Base-by-base conservation (phyloP, 495 filamentous ascomycete species). In the Talaromyces stipitatus region DNA sequence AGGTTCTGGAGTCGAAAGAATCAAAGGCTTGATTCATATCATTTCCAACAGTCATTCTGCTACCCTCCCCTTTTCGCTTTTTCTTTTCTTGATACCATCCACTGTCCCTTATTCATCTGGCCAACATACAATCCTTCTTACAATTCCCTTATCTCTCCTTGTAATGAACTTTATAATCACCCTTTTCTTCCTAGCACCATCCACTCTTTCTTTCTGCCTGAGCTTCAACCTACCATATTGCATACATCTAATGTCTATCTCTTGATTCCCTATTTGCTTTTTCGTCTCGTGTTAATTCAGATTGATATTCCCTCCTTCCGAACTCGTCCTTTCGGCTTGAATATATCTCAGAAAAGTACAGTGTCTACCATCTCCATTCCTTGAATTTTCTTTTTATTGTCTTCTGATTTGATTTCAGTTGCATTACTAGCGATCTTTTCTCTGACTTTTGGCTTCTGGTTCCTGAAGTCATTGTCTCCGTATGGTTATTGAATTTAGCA, bases 1-100 rank as follows among this genome's bases (percentile, higher is more conserved):
- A 75, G 60, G 74, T 76, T 11, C 68, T 77, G 24, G 73, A 77
- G 60, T 64, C 62, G 30, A 73, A 72, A 20, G 60, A 36, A 18
- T 48, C 9, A 3, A 50, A 57, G 22, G 46, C 33, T 47, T 57
- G 24, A 57, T 3, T n/a, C 3, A 8, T 18, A 18, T 2, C 26
- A 32, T 11, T 41, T 18, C 11, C 32, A 16, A 27, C 12, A 29
- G 11, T 3, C 43, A 24, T 11, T 51, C 16, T 33, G 28, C 26
- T 54, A 29, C 18, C 12, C 22, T 46, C 41, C 36, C 27, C 1
- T 51, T 24, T 27, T 20, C 28, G 26, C 16, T 41, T 11, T 47
- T 30, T 24, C n/a, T 26, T 51, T 38, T 51, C 27, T 8, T 51
- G 48, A 51, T 51, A 51, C 48, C 26, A 51, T 18, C 24, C 22